A percentile compares a stretch with the other conserved stretches of the same genome.
These are phyloP conservation scores for Platanus orientalis DNA, from an alignment of 164 flowering plant genomes.

Conservation along the genomic window DNA sequence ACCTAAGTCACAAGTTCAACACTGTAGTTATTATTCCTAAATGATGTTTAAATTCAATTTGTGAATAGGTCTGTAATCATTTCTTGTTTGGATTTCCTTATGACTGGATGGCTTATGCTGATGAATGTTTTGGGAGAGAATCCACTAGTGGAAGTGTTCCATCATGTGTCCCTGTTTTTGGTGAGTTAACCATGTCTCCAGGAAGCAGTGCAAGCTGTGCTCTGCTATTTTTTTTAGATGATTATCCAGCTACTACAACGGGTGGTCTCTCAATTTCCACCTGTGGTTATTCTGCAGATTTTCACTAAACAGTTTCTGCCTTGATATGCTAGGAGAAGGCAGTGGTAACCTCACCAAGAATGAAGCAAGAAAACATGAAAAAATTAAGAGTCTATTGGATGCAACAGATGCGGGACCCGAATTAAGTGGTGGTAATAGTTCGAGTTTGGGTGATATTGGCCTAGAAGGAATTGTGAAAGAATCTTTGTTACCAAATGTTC, in stretches of 20 bases:
- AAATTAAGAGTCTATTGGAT: neutral
- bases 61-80: slow-evolving; percentile 36
- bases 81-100: slow-evolving; percentile 51
- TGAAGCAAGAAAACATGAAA: neutral
- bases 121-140: slow-evolving; percentile 20
- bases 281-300: neutral
- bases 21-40: neutral
- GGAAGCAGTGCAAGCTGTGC: slow-evolving; percentile 3
- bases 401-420: neutral
- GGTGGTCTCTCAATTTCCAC: neutral
- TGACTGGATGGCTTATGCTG: slow-evolving; percentile 42
- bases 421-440: slow-evolving; percentile 1
- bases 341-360: neutral
- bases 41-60: neutral
- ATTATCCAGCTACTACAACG: neutral
- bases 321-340: neutral
- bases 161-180: neutral
- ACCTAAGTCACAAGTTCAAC: neutral
- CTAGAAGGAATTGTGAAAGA: slow-evolving; percentile 5
- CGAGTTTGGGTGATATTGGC: neutral
- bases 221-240: neutral
- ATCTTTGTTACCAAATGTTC: neutral
- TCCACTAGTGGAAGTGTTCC: neutral
- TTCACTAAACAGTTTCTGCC: neutral
- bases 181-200: slow-evolving; percentile 6